These are phyloP conservation scores for Suillus subalutaceus DNA, from an alignment of 768 basidiomycete species.

Conservation along the genomic window DNA sequence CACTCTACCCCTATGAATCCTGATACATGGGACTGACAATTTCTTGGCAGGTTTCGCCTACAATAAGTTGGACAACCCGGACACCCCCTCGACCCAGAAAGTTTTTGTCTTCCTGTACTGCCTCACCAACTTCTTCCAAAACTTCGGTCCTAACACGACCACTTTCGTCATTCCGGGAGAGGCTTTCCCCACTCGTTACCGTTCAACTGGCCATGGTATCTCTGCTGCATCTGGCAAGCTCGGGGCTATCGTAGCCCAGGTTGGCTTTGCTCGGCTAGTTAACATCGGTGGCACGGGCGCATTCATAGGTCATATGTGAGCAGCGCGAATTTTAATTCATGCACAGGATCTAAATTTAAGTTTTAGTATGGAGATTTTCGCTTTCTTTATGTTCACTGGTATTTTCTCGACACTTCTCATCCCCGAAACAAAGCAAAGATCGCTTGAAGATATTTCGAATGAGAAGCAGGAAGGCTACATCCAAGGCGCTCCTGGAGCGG, in stretches of 20 bases:
- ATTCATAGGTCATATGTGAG: conserved; percentile 73
- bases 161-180: conserved; percentile 85
- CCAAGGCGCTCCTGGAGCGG: background rate
- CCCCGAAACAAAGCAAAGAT: conserved; percentile 72
- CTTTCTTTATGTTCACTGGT: conserved; percentile 86
- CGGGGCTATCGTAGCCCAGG: conserved; percentile 80
- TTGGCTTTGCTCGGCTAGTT: conserved; percentile 69
- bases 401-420: conserved; percentile 79
- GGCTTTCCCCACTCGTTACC: conserved; percentile 85
- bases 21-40: conserved; percentile 11
- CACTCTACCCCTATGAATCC: background rate
- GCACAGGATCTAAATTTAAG: conserved; percentile 13
- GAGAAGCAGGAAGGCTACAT: conserved; percentile 71
- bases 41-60: conserved; percentile 61
- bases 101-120: conserved; percentile 86
- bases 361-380: conserved; percentile 73
- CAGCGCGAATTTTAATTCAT: conserved; percentile 15
- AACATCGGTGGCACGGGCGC: conserved; percentile 67
- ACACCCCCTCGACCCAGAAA: conserved; percentile 42
- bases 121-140: conserved; percentile 87
- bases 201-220: conserved; percentile 85
- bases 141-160: conserved; percentile 82
- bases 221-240: conserved; percentile 83
- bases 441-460: conserved; percentile 74
- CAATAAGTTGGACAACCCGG: conserved; percentile 47